These are phyloP conservation scores for Phytophthora lateralis DNA, from an alignment of 352 stramenopile species.

Conservation along the genomic window DNA sequence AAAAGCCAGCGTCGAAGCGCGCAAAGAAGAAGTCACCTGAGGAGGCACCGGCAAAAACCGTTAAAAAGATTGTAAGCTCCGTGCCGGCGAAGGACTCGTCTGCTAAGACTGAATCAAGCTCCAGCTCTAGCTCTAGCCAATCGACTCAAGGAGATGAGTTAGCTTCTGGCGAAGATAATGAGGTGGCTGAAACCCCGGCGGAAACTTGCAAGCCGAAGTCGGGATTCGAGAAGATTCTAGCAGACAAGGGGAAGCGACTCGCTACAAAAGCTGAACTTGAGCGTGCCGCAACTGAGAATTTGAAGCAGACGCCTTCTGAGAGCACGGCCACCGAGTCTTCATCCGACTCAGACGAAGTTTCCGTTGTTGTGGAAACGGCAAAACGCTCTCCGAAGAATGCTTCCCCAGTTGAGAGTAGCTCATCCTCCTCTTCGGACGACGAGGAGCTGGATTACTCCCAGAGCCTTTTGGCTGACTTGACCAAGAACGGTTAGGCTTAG, in stretches of 20 bases:
- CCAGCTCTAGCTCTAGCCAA: conserved; percentile 18
- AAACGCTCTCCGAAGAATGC: conserved; percentile 24
- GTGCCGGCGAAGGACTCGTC: conserved; percentile 5
- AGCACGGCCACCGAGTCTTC: conserved; percentile 34
- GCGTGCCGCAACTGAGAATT: conserved; percentile 14
- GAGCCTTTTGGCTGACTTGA: conserved; percentile 75
- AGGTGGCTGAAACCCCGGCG: conserved; percentile 23
- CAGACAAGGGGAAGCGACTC: conserved; percentile 39
- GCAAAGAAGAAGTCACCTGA: conserved; percentile 39
- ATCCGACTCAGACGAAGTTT: conserved; percentile 32
- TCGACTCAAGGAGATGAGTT: conserved; percentile 19
- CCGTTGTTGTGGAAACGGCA: conserved; percentile 20
- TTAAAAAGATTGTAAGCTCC: conserved; percentile 19
- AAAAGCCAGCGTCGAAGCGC: conserved; percentile 44
- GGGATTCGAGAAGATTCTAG: conserved; percentile 55
- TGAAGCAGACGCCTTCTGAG: conserved; percentile 28
- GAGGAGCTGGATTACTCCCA: conserved; percentile 79
- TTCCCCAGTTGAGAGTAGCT: conserved; percentile 33
- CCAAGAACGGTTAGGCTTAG: conserved; percentile 59
- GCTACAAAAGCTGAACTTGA: conserved; percentile 24
- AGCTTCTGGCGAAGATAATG: conserved; percentile 26
- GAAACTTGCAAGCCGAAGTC: conserved; percentile 15
- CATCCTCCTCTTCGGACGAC: conserved; percentile 53
- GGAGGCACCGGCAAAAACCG: conserved; percentile 11
- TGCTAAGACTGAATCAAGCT: conserved; percentile 13